Evolutionary conservation across 768 basidiomycete genomes (phyloP), one percentile per base, ranked within the genome.

Genomic region (Lentinus brumalis): DNA sequence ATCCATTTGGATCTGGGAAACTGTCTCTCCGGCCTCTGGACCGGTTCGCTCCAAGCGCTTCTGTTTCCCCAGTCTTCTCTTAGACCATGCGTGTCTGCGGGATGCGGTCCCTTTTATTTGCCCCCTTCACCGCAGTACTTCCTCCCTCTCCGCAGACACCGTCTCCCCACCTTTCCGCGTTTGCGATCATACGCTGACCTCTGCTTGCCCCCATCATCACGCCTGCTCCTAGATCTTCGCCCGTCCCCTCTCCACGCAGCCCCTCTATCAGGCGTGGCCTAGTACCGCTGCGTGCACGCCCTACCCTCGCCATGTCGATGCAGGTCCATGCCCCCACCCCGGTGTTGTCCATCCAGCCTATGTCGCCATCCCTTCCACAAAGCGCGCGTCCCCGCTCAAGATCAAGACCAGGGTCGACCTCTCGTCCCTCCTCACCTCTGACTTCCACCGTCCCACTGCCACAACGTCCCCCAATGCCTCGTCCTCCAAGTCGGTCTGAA

Each of bases 401-500:
- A 32, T 72, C 68, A 64, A 66, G 61, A 61, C 30, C 53, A 11
- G 56, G 21, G 52, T 30, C 67, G 59, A 61, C 67, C 64, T 60
- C 59, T 45, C 57, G 68, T 57, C 68, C 72, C 31, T 56, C 59
- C 16, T 68, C 67, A 50, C 65, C 66, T 54, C 66, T 71, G 62
- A 64, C 70, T 64, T 59, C 70, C 60, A 51, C 53, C 45, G 65
- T 67, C 64, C 63, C 53, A 51, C 64, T 38, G 35, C 65, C 68
- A 21, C 57, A 56, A 51, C 66, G 71, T 21, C 67, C 70, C 50
- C 68, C 70, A 8, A 70, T 71, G 50, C 58, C 70, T 16, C 77
- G 79, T 51, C 77, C 83, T 0, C 74, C 83, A 0, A 81, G 81
- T 39, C 77, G 83, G 57, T 84, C 83, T 4, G 82, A 86, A 66